Evolutionary conservation across 352 stramenopile genomes (phyloP).

Genomic region (Globisporangium paroecandrum): DNA sequence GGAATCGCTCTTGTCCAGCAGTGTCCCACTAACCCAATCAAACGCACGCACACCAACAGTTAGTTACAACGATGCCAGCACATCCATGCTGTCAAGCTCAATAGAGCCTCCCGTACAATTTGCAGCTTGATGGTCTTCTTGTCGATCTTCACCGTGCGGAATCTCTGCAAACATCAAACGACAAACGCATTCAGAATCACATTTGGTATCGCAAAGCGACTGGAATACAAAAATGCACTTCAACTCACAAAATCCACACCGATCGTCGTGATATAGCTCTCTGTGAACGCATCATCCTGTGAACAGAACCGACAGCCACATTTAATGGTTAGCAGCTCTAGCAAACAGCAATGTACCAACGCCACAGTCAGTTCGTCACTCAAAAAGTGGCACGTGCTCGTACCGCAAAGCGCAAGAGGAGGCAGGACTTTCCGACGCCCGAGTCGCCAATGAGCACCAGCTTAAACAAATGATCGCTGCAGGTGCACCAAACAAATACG

Average conservation of each 20-base stretch:
- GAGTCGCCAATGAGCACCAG: slow-evolving; percentile 98
- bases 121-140: slow-evolving; percentile 99
- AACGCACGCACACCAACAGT: neutral
- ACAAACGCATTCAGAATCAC: neutral
- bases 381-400: slow-evolving; percentile 8
- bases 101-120: slow-evolving; percentile 79
- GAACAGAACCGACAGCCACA: neutral
- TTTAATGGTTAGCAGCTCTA: neutral
- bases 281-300: slow-evolving; percentile 96
- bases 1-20: slow-evolving; percentile 98
- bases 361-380: neutral
- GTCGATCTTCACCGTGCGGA: slow-evolving; percentile 97
- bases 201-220: neutral
- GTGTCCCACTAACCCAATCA: slow-evolving; percentile 90
- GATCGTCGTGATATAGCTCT: slow-evolving; percentile 97
- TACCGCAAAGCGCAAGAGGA: slow-evolving; percentile 96
- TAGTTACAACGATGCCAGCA: neutral
- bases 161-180: slow-evolving; percentile 52
- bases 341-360: neutral
- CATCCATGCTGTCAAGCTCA: neutral
- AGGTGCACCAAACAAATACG: neutral
- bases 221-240: neutral
- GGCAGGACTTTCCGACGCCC: slow-evolving; percentile 98
- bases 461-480: slow-evolving; percentile 96
- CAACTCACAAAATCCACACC: slow-evolving; percentile 92